Base-by-base conservation (phyloP, 2,329 filamentous ascomycete genomes). In the Penicillium sp. region DNA sequence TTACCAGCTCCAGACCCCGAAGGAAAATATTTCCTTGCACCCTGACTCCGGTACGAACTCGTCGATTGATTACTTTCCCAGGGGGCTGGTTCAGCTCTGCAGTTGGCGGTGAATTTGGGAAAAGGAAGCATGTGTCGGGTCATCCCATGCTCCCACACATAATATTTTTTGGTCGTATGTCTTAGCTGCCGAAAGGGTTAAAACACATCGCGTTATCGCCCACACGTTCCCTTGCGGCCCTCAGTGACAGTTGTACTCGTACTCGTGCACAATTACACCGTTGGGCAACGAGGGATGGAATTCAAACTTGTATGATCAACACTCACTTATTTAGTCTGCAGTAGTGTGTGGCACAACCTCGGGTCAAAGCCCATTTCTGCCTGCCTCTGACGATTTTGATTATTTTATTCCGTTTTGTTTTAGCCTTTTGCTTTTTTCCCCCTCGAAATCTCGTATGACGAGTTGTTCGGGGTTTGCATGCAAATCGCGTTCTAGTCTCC, bases 271-370 rank as follows among this genome's bases (percentile, higher is more conserved):
- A 16, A 38, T 38, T 16, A 36, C 16, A 59, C 55, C 50, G 46
- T 59, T 56, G 55, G 54, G 55, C 57, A 61, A 59, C 59, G 54
- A 61, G 54, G 49, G 47, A 59, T 55, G 44, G 46, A 53, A 43
- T 44, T 13, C 21, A 43, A 46, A 31, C 43, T 32, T 51, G 54
- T 52, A 55, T 45, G 57, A 57, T 57, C 39, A 24, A 31, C 38
- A 46, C 22, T 48, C n/a, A 49, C 47, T 36, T 48, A 45, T 27
- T 56, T 58, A 58, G 55, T 29, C 42, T 60, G 53, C 58, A 58
- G 58, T 58, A 56, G 58, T 50, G 48, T 31, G 38, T 40, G 38
- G 38, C 18, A 40, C 38, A 40, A 40, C 38, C 18, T 40, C 38
- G 38, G 34, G 38, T 21, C 38, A 40, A 40, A 40, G 38, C 38